Evolutionary conservation across 164 flowering plant species (phyloP), one percentile per base, ranked within the genome.

Genomic region (Litsea cubeba): DNA sequence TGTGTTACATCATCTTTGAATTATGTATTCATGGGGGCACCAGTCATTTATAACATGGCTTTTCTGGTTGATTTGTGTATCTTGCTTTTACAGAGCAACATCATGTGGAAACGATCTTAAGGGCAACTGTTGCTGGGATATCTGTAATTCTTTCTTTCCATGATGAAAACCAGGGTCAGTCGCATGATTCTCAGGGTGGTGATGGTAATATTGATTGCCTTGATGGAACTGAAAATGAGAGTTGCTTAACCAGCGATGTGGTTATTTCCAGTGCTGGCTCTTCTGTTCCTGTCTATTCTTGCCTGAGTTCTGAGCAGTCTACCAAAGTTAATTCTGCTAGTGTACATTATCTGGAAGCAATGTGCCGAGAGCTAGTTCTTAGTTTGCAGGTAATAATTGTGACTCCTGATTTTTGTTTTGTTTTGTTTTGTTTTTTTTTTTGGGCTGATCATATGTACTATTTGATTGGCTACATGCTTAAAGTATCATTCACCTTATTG

Each of bases 31-130:
- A 40, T 40, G 46, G 46, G 46, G 2, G 46, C 46, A 40, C 46
- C 46, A 8, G 46, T 40, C 11, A 40, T 40, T 8, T 40, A 8
- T 40, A 40, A 40, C 46, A 8, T 7, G 46, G 46, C 1, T 40
- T 40, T 40, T 40, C 11, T 40, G 46, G 69, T 28, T 66, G n/a
- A 17, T 66, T 66, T 15, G 23, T 23, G 54, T 63, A 23, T 65
- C 68, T 74, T 50, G 32, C 62, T 28, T 80, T 30, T 82, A 75
- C 98, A 96, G 99, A 87, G 76, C 92, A 87, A 80, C 87, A 88
- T 82, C 91, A 84, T 78, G 81, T 88, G 72, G 88, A 90, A 82
- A 90, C 91, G 51, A 91, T 86, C 78, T 75, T 94, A 20, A 90
- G 79, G 79, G 94, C 89, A 70, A 80, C 83, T 32, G 22, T 92